A percentile compares a stretch with the other conserved stretches of the same genome.
Evolutionary conservation across 2,329 filamentous ascomycete species (phyloP).

Genomic region (Cladobotryum mycophilum): DNA sequence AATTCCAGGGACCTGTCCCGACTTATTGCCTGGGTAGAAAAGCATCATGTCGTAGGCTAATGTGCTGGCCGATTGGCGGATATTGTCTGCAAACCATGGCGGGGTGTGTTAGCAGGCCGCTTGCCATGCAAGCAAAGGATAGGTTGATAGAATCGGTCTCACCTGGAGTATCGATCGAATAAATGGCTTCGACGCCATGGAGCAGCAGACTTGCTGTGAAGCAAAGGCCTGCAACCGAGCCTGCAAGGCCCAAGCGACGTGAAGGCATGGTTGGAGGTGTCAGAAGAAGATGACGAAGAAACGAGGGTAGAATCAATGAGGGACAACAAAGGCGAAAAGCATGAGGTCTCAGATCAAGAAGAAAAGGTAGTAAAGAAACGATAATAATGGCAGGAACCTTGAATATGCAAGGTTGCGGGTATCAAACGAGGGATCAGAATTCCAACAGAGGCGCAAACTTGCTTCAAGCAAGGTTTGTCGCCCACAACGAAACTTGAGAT

Average conservation of each 20-base stretch:
- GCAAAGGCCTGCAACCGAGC: slow-evolving; percentile 1
- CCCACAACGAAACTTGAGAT: too few relatives aligned
- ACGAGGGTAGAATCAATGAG: too few relatives aligned
- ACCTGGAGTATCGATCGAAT: slow-evolving; percentile 28
- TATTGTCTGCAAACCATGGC: slow-evolving; percentile 31
- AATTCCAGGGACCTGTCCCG: slow-evolving; percentile 49
- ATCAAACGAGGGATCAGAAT: too few relatives aligned
- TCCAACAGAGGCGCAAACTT: too few relatives aligned
- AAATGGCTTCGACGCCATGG: slow-evolving; percentile 17
- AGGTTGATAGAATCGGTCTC: not conserved
- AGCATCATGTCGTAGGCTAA: slow-evolving; percentile 46
- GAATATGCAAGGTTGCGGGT: too few relatives aligned
- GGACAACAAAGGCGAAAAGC: too few relatives aligned
- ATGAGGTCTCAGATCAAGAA: too few relatives aligned
- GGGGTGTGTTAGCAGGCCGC: not conserved
- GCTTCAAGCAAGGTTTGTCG: too few relatives aligned
- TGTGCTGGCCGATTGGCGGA: slow-evolving; percentile 38
- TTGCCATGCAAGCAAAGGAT: not conserved
- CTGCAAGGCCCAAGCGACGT: not conserved
- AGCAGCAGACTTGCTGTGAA: slow-evolving; percentile 6
- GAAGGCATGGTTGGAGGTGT: not conserved
- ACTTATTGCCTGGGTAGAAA: slow-evolving; percentile 45
- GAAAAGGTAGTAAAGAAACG: too few relatives aligned
- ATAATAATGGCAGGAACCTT: too few relatives aligned
- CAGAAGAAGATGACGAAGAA: too few relatives aligned